Conservation (phyloP, 495 filamentous ascomycete species). For the Friedmanniomyces endolithicus region DNA sequence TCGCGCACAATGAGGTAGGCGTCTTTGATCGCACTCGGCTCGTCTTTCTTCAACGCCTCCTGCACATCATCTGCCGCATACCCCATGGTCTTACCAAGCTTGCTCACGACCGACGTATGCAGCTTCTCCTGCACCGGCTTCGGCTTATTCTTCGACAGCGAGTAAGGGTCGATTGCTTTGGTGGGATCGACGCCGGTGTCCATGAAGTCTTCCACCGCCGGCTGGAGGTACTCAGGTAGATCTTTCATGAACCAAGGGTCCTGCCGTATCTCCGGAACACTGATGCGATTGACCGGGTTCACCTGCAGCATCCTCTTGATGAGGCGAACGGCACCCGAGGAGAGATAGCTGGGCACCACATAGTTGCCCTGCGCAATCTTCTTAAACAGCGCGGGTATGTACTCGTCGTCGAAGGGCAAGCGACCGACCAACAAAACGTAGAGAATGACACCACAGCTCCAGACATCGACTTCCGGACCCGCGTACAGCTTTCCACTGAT, state of each 20-base stretch:
- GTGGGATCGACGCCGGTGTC: conserved; percentile 85
- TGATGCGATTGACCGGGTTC: conserved; percentile 85
- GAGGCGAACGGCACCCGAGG: conserved; percentile 66
- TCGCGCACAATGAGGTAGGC: conserved; percentile 95
- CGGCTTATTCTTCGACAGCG: conserved; percentile 65
- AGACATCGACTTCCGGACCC: conserved; percentile 95
- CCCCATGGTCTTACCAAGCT: conserved; percentile 94
- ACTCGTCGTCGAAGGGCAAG: conserved; percentile 94
- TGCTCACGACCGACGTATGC: conserved; percentile 79
- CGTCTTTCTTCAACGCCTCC: conserved; percentile 77
- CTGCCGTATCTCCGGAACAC: conserved; percentile 82
- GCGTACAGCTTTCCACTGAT: conserved; percentile 97
- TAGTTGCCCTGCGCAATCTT: conserved; percentile 87
- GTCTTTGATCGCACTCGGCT: conserved; percentile 96
- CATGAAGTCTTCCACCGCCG: conserved; percentile 83
- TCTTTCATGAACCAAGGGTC: conserved; percentile 91
- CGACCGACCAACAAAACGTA: conserved; percentile 88
- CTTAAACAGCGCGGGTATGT: conserved; percentile 75
- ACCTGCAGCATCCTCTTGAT: conserved; percentile 91
- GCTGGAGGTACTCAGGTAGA: conserved; percentile 71
- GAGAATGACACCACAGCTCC: conserved; percentile 97
- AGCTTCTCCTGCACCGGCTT: conserved; percentile 72
- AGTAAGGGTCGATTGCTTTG: conserved; percentile 70
- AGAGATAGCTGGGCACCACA: conserved; percentile 76
- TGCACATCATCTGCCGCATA: conserved; percentile 91